Percentiles rank a stretch among this genome's conserved stretches.
Evolutionary conservation across 2,329 filamentous ascomycete species (phyloP).

Genomic region (Alternaria brassicicola): DNA sequence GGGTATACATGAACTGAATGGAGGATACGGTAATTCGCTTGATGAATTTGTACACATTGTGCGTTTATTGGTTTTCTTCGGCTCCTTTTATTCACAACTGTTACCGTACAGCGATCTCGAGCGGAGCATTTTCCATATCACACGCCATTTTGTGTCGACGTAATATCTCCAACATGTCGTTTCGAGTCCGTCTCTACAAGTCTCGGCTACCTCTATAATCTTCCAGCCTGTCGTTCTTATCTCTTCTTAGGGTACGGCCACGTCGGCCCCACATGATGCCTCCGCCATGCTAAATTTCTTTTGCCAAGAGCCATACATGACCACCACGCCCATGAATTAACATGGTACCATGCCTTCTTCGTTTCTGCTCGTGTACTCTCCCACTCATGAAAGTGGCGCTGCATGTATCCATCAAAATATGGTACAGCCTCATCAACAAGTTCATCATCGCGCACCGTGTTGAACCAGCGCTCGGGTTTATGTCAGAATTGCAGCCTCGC

Average conservation of each 20-base stretch:
- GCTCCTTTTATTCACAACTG: not conserved
- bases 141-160: not conserved
- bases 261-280: no score
- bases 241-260: no score
- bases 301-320: no score
- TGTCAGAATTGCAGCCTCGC: not conserved
- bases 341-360: no score
- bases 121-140: not conserved
- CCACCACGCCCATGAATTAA: no score
- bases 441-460: not conserved
- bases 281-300: no score
- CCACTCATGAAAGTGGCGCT: slow-evolving; percentile 1
- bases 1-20: not conserved
- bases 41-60: not conserved
- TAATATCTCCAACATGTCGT: no score
- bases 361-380: not conserved
- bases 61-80: not conserved
- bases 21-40: not conserved
- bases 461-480: slow-evolving; percentile 1
- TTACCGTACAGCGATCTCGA: not conserved
- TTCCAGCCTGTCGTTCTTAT: no score
- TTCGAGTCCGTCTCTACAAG: no score
- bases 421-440: not conserved
- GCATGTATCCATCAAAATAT: slow-evolving; percentile 4
- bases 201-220: no score